These are phyloP conservation scores for Yamadazyma philogaea DNA, from an alignment of 805 yeast species.

Conservation along the genomic window DNA sequence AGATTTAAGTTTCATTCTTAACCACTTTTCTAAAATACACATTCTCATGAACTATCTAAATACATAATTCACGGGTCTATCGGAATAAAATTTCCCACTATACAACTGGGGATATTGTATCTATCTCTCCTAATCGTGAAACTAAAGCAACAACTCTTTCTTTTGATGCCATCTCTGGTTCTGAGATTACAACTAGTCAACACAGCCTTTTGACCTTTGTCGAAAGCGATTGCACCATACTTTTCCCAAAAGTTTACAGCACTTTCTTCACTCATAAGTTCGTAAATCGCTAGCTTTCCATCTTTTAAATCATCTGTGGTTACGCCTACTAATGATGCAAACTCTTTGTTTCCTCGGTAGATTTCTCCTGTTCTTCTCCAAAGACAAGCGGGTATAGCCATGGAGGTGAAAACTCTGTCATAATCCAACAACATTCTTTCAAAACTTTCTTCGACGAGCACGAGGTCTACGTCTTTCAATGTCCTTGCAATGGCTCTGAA, in stretches of 20 bases:
- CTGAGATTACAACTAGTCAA: conserved; percentile 85
- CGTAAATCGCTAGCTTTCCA: conserved; percentile 89
- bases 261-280: conserved; percentile 91
- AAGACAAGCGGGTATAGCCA: conserved; percentile 96
- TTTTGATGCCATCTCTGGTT: conserved; percentile 74
- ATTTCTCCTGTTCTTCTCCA: conserved; percentile 98
- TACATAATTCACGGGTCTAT: conserved; percentile 41
- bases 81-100: conserved; percentile 93
- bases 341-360: conserved; percentile 91
- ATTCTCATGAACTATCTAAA: neutral
- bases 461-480: conserved; percentile 84
- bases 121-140: conserved; percentile 90
- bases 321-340: conserved; percentile 89
- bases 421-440: conserved; percentile 91
- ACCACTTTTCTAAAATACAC: neutral
- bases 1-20: neutral
- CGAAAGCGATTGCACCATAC: conserved; percentile 94
- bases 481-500: conserved; percentile 90
- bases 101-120: conserved; percentile 93
- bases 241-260: conserved; percentile 98
- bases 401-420: conserved; percentile 91
- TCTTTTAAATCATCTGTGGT: conserved; percentile 87
- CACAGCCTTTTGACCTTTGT: conserved; percentile 92
- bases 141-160: conserved; percentile 87
- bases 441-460: conserved; percentile 88